Evolutionary conservation across 1,284 basidiomycete genomes (phyloP).

Genomic region (Ustilago nuda): DNA sequence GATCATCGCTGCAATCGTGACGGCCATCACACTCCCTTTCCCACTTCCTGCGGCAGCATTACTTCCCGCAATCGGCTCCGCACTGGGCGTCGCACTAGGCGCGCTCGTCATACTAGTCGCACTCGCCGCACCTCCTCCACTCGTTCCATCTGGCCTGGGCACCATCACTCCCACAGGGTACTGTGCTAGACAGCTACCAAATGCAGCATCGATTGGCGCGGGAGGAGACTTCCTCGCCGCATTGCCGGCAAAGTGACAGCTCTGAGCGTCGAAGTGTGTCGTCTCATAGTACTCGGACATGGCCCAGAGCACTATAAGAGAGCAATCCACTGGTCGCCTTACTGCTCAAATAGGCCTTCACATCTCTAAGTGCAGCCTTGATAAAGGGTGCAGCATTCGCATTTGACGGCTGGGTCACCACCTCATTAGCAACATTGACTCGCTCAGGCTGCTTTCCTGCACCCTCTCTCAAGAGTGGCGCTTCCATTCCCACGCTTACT

Average conservation of each 20-base stretch:
- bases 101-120: background rate
- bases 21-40: background rate
- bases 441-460: no score
- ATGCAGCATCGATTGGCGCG: conserved; percentile 75
- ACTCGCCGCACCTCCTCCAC: background rate
- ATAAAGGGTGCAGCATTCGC: conserved; percentile 82
- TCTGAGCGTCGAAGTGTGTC: conserved; percentile 74
- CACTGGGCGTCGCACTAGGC: background rate
- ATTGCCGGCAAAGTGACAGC: conserved; percentile 83
- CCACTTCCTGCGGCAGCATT: background rate
- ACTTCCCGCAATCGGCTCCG: background rate
- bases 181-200: conserved; percentile 77
- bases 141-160: conserved; percentile 2
- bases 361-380: conserved; percentile 89
- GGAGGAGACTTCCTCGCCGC: conserved; percentile 77
- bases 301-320: conserved; percentile 85
- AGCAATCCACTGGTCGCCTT: conserved; percentile 77
- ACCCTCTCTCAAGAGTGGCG: no score
- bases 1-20: background rate
- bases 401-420: conserved; percentile 75
- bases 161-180: conserved; percentile 71
- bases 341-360: conserved; percentile 80
- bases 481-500: no score
- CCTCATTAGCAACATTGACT: conserved; percentile 86
- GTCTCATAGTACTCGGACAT: conserved; percentile 83